Evolutionary conservation across 306 rosid species (phyloP).

Genomic region (Oxytropis ochrocephala): DNA sequence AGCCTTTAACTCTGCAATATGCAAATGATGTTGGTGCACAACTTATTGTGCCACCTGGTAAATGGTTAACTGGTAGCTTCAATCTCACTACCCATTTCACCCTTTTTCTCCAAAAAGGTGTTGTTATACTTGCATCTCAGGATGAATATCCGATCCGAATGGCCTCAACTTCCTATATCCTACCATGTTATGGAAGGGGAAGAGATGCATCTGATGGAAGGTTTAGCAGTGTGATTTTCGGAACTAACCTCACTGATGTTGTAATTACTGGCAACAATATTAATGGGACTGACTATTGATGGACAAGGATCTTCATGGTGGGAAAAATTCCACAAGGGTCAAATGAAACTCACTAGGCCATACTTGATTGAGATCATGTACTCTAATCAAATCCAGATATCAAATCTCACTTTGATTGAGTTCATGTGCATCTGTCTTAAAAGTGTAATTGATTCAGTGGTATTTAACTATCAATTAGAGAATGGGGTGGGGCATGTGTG

Average conservation of each 20-base stretch:
- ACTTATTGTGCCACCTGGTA: slow-evolving; percentile 66
- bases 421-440: too few relatives aligned
- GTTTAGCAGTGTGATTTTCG: slow-evolving; percentile 56
- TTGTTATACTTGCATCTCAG: slow-evolving; percentile 58
- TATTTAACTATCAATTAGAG: too few relatives aligned
- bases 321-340: slow-evolving; percentile 30
- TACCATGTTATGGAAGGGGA: slow-evolving; percentile 72
- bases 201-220: slow-evolving; percentile 59
- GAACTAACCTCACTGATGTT: slow-evolving; percentile 73
- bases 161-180: slow-evolving; percentile 35
- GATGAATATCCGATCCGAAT: slow-evolving; percentile 56
- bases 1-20: slow-evolving; percentile 44
- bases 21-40: slow-evolving; percentile 60
- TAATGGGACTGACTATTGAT: slow-evolving; percentile 91
- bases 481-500: too few relatives aligned
- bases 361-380: slow-evolving; percentile 59
- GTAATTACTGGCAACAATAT: slow-evolving; percentile 68
- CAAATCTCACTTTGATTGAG: slow-evolving; percentile 51
- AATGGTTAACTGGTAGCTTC: slow-evolving; percentile 79
- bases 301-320: slow-evolving; percentile 85
- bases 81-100: slow-evolving; percentile 85
- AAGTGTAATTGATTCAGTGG: too few relatives aligned
- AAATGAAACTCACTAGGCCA: slow-evolving; percentile 46
- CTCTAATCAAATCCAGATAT: slow-evolving; percentile 52
- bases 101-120: slow-evolving; percentile 54